Conservation (phyloP, 768 basidiomycete species). For the Wakefieldia striispora region DNA sequence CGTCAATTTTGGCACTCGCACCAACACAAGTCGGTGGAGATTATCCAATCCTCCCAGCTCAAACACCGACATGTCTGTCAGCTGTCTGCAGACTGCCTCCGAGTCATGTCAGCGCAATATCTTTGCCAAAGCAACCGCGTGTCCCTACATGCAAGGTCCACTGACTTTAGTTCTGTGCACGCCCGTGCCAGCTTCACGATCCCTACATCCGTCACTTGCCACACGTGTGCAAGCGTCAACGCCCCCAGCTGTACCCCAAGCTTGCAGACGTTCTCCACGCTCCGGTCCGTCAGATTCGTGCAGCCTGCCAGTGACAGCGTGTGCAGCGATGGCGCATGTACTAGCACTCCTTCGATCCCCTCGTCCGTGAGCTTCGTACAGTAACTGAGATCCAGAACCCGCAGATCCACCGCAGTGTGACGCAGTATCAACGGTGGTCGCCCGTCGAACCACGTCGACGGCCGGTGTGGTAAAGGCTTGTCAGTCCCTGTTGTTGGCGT, state of each 20-base stretch:
- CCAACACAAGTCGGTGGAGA: conserved; percentile 75
- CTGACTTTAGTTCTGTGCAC: conserved; percentile 72
- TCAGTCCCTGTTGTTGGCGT: conserved; percentile 31
- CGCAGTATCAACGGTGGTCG: conserved; percentile 64
- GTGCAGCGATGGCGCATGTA: conserved; percentile 74
- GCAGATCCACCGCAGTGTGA: conserved; percentile 68
- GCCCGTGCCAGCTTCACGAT: conserved; percentile 64
- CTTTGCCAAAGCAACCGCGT: conserved; percentile 13
- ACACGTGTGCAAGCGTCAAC: conserved; percentile 77
- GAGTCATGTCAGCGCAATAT: conserved; percentile 11
- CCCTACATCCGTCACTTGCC: conserved; percentile 75
- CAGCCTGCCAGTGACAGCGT: conserved; percentile 80
- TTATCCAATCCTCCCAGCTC: conserved; percentile 70
- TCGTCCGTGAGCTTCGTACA: conserved; percentile 71
- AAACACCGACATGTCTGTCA: conserved; percentile 84
- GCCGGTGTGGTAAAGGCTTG: conserved; percentile 55
- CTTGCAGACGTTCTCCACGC: conserved; percentile 63
- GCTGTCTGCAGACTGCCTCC: conserved; percentile 64
- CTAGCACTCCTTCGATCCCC: conserved; percentile 71
- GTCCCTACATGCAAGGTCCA: conserved; percentile 82
- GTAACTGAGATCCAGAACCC: conserved; percentile 73
- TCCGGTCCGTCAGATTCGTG: conserved; percentile 65
- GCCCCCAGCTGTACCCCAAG: conserved; percentile 77
- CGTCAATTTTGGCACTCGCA: conserved; percentile 78
- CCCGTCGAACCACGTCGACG: conserved; percentile 57